These are phyloP conservation scores for Takakia lepidozioides DNA, from an alignment of 225 moss, liverwort and hornwort species.

Conservation along the genomic window DNA sequence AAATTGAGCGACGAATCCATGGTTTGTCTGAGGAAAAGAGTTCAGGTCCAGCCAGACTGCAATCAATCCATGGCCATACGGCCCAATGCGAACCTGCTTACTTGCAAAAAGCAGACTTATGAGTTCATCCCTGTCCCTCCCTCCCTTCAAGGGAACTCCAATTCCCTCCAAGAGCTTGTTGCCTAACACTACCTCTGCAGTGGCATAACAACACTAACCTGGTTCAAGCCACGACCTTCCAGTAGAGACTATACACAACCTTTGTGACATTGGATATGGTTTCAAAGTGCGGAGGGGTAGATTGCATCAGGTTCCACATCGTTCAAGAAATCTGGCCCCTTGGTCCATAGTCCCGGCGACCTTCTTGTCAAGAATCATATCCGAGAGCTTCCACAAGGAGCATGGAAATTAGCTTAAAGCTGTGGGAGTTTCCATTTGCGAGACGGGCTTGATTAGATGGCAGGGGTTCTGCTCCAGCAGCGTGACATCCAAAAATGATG, in stretches of 20 bases:
- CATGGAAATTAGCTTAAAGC: constrained; percentile 39
- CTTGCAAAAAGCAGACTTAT: too few species aligned
- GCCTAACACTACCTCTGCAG: too few species aligned
- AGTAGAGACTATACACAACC: constrained; percentile 44
- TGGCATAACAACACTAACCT: too few species aligned
- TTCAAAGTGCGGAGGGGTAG: constrained; percentile 42
- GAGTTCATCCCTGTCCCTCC: too few species aligned
- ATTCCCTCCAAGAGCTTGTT: too few species aligned
- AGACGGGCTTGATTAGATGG: constrained; percentile 43
- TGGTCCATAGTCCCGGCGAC: constrained; percentile 52
- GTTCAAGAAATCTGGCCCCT: constrained; percentile 46
- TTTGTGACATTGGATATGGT: constrained; percentile 44
- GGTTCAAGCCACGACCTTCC: constrained; percentile 9
- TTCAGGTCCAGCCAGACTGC: too few species aligned
- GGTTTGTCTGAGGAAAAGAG: too few species aligned
- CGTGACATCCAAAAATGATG: constrained; percentile 40
- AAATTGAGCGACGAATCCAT: too few species aligned
- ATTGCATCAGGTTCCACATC: constrained; percentile 42
- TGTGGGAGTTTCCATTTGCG: constrained; percentile 45
- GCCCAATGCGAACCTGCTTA: too few species aligned
- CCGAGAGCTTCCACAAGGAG: constrained; percentile 37
- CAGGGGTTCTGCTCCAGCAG: constrained; percentile 46
- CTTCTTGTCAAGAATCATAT: constrained; percentile 58
- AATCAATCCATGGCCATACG: too few species aligned
- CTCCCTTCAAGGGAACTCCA: too few species aligned